phyloP scores from a whole-genome alignment of 257 asterid species.

The Cruciata laevipes region DNA sequence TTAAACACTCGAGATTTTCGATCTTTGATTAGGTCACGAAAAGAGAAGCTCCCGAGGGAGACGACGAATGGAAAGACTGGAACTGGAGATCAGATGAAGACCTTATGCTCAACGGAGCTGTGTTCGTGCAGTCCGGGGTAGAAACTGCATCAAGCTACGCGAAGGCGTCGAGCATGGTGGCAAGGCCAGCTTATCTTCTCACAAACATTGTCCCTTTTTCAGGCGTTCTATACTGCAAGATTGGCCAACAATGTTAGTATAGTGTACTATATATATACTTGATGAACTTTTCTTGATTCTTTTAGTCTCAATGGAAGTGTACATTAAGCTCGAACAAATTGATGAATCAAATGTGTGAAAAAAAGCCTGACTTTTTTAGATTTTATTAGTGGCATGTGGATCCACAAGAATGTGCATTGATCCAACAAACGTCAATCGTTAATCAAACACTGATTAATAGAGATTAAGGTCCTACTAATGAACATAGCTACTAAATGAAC shows the following conservation, averaged over 20 bases:
- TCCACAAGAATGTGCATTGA: no score
- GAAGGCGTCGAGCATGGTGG: slow-evolving; percentile 74
- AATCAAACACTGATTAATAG: no score
- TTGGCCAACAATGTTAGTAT: slow-evolving; percentile 42
- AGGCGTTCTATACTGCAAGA: slow-evolving; percentile 46
- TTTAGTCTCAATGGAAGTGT: slow-evolving; percentile 3
- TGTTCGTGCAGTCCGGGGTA: slow-evolving; percentile 45
- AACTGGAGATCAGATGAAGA: slow-evolving; percentile 85
- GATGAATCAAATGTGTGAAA: not conserved
- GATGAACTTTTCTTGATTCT: slow-evolving; percentile 2
- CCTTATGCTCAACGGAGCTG: slow-evolving; percentile 51
- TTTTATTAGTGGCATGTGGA: no score
- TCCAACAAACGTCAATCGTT: no score
- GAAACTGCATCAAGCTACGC: slow-evolving; percentile 36
- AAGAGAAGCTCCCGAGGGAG: slow-evolving; percentile 5
- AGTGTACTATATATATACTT: not conserved
- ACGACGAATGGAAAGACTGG: slow-evolving; percentile 22
- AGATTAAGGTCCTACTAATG: no score
- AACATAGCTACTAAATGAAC: no score
- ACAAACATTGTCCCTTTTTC: slow-evolving; percentile 39
- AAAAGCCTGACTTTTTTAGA: no score
- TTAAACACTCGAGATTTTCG: no score
- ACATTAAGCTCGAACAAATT: not conserved
- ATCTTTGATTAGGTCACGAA: slow-evolving; percentile 19
- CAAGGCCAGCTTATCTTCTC: slow-evolving; percentile 56